Conservation (phyloP, 352 stramenopile species). For the Phytophthora fragariaefolia region DNA sequence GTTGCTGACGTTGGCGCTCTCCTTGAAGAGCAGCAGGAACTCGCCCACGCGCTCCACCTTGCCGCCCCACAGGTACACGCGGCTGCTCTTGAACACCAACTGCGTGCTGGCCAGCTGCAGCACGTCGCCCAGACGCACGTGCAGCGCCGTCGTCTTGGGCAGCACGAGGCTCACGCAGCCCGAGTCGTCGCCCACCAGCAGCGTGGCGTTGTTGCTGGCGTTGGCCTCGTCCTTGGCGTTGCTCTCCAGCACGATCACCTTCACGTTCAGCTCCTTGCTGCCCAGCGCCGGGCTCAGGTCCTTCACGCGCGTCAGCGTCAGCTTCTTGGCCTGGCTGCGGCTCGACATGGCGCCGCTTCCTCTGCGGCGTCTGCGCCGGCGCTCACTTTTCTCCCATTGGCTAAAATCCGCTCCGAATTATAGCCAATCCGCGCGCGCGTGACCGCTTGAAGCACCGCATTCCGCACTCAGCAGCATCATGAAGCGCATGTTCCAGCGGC, state of each 20-base stretch:
- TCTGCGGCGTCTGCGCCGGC: not conserved
- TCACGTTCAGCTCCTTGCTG: conserved; percentile 74
- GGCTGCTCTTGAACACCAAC: conserved; percentile 80
- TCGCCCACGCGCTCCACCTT: conserved; percentile 87
- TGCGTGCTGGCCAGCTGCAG: conserved; percentile 72
- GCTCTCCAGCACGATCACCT: conserved; percentile 84
- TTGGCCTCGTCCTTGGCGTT: conserved; percentile 85
- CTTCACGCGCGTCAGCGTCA: conserved; percentile 69
- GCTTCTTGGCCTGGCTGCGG: conserved; percentile 51
- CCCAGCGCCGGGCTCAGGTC: conserved; percentile 66
- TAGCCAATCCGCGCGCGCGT: not conserved
- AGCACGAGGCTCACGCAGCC: conserved; percentile 84
- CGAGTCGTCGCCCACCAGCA: conserved; percentile 85
- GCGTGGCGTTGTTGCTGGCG: conserved; percentile 77
- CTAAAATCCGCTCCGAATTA: not conserved
- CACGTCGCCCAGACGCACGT: conserved; percentile 80
- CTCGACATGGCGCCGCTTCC: conserved; percentile 9
- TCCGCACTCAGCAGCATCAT: conserved; percentile 34
- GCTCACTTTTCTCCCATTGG: not conserved
- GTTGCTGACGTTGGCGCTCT: conserved; percentile 82
- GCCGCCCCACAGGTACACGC: conserved; percentile 81
- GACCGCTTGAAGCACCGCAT: conserved; percentile 22
- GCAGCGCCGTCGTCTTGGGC: conserved; percentile 66
- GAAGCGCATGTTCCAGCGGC: conserved; percentile 69
- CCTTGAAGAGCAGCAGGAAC: conserved; percentile 89